Percentiles rank a stretch among this genome's conserved stretches.
Evolutionary conservation across 768 basidiomycete species (phyloP).

Genomic region (Suillus discolor): DNA sequence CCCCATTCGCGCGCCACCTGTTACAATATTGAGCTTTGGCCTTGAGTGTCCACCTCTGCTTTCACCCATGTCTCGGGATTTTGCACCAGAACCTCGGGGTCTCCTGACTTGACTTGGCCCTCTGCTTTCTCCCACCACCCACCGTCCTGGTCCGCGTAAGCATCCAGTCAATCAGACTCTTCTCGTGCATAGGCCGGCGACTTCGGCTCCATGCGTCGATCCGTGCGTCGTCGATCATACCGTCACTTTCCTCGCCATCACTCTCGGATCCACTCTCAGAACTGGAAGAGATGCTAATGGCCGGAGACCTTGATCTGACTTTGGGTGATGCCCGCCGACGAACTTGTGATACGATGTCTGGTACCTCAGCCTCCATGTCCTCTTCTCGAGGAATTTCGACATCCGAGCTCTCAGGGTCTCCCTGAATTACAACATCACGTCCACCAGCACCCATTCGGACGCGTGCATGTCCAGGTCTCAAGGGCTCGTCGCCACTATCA

Average conservation of each 20-base stretch:
- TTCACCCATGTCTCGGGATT: conserved; percentile 12
- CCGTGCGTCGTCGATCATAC: conserved; percentile 31
- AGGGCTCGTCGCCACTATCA: conserved; percentile 38
- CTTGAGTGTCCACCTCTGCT: conserved; percentile 15
- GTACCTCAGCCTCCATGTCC: conserved; percentile 9
- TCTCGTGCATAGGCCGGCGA: conserved; percentile 35
- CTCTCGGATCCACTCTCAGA: conserved; percentile 20
- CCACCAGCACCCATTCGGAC: conserved; percentile 37
- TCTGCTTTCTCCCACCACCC: conserved; percentile 20
- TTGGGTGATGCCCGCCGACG: conserved; percentile 9
- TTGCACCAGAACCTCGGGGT: conserved; percentile 14
- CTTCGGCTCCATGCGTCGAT: conserved; percentile 31
- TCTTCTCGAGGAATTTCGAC: conserved; percentile 20
- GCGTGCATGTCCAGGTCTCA: conserved; percentile 56
- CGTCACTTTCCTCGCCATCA: conserved; percentile 35
- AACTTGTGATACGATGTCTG: conserved; percentile 16
- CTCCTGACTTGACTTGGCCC: conserved; percentile 15
- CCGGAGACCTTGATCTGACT: background rate
- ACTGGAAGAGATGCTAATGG: conserved; percentile 10
- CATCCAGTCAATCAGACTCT: conserved; percentile 72
- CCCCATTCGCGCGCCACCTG: conserved; percentile 37
- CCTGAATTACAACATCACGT: conserved; percentile 48
- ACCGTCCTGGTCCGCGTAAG: conserved; percentile 43
- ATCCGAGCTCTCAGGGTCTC: conserved; percentile 66
- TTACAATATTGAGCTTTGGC: conserved; percentile 39